A percentile compares a stretch with the other conserved stretches of the same genome.
Conservation (phyloP, 768 basidiomycete species). For the Phaeotremella skinneri region DNA sequence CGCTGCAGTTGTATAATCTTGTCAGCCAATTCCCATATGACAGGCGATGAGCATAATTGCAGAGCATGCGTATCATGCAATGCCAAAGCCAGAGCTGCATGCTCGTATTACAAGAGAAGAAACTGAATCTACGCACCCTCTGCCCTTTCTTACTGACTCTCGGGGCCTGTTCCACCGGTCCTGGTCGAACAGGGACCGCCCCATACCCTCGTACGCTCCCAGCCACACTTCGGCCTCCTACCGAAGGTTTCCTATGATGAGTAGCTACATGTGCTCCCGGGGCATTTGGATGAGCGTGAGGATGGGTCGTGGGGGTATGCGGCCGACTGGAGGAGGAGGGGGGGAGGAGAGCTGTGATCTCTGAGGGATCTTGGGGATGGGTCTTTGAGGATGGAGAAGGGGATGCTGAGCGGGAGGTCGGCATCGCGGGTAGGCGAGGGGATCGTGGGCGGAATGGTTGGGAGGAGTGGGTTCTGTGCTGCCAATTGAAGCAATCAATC, state of each 20-base stretch:
- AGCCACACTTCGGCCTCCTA: slow-evolving; percentile 31
- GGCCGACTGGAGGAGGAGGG: slow-evolving; percentile 14
- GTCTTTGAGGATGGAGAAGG: slow-evolving; percentile 14
- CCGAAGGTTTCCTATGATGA: slow-evolving; percentile 32
- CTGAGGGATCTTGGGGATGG: slow-evolving; percentile 17
- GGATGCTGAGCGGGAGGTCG: slow-evolving; percentile 3
- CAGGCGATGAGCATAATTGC: no score
- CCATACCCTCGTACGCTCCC: slow-evolving; percentile 41
- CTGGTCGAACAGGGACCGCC: slow-evolving; percentile 20
- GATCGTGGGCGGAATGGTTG: neutral
- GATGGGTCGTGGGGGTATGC: slow-evolving; percentile 9
- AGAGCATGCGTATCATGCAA: no score
- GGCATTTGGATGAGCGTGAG: slow-evolving; percentile 4
- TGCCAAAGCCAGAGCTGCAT: no score
- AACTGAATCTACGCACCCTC: slow-evolving; percentile 40
- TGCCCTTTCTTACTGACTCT: slow-evolving; percentile 46
- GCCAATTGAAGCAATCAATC: neutral
- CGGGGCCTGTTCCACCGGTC: slow-evolving; percentile 38
- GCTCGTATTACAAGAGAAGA: no score
- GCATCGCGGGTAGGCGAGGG: neutral
- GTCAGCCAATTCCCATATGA: neutral
- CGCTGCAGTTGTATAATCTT: slow-evolving; percentile 21
- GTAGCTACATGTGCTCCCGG: neutral
- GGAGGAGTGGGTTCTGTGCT: neutral
- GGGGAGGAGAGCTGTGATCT: slow-evolving; percentile 39